Evolutionary conservation across 257 asterid species (phyloP).

Genomic region (Ilex aquifolium): DNA sequence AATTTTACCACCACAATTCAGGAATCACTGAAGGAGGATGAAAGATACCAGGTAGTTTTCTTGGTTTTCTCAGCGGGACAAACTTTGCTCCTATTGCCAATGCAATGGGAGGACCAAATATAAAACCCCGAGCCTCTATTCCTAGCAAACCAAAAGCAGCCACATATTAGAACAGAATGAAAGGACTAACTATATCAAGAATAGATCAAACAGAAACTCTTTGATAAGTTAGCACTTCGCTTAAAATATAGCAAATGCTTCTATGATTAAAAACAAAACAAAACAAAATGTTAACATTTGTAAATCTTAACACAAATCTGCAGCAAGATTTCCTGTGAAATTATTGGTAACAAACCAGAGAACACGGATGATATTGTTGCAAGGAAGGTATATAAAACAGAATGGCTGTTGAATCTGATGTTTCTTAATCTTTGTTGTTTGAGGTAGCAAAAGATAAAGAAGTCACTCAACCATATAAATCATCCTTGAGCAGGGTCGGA

Average conservation of each 20-base stretch:
- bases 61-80: constrained; percentile 76
- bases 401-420: too few species aligned
- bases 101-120: constrained; percentile 81
- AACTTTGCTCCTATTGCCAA: constrained; percentile 84
- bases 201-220: background rate
- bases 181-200: background rate
- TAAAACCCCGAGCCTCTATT: constrained; percentile 80
- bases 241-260: too few species aligned
- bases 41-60: constrained; percentile 58
- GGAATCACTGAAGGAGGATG: background rate
- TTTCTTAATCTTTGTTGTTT: too few species aligned
- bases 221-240: background rate
- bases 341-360: too few species aligned
- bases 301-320: background rate
- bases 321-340: background rate
- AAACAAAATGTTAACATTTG: too few species aligned
- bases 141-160: constrained; percentile 28
- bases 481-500: too few species aligned
- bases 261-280: background rate
- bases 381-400: too few species aligned
- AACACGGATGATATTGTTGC: too few species aligned
- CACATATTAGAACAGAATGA: background rate
- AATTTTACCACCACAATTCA: background rate
- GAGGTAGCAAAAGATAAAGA: too few species aligned
- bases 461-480: too few species aligned